Conservation (phyloP, 345 rosid species). For the Geranium brycei region DNA sequence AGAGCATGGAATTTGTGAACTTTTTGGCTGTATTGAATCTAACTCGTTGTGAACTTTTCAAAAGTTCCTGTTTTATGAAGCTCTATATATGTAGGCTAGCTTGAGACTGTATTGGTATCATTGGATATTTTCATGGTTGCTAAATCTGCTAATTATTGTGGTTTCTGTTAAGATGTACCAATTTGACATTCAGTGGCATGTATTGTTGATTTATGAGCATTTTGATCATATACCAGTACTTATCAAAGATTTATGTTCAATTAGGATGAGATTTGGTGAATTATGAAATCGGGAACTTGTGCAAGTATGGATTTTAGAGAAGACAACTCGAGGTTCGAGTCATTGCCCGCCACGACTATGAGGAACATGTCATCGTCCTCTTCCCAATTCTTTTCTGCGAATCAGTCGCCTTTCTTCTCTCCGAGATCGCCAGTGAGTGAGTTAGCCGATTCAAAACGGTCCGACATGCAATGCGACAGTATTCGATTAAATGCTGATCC, state of each 20-base stretch:
- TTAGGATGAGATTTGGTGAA: constrained; percentile 18
- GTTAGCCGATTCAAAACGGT: constrained; percentile 45
- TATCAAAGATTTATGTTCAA: constrained; percentile 1
- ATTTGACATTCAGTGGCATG: background rate
- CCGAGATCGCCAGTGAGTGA: constrained; percentile 61
- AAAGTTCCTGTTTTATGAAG: too few species aligned
- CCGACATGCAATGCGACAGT: constrained; percentile 50
- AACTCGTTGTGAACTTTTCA: too few species aligned
- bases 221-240: background rate
- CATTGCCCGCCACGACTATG: constrained; percentile 35
- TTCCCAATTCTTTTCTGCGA: constrained; percentile 81
- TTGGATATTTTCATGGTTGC: background rate
- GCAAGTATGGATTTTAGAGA: constrained; percentile 49
- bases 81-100: background rate
- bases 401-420: constrained; percentile 85
- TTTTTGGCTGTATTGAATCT: too few species aligned
- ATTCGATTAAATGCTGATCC: constrained; percentile 31
- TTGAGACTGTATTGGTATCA: background rate
- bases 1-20: too few species aligned
- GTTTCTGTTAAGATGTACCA: background rate
- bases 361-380: constrained; percentile 82
- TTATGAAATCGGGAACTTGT: constrained; percentile 15
- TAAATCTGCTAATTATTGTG: background rate
- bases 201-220: background rate
- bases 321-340: constrained; percentile 56